A percentile compares a stretch with the other conserved stretches of the same genome.
Evolutionary conservation across 2,329 filamentous ascomycete genomes (phyloP).

Genomic region (Diaporthe citrichinensis): DNA sequence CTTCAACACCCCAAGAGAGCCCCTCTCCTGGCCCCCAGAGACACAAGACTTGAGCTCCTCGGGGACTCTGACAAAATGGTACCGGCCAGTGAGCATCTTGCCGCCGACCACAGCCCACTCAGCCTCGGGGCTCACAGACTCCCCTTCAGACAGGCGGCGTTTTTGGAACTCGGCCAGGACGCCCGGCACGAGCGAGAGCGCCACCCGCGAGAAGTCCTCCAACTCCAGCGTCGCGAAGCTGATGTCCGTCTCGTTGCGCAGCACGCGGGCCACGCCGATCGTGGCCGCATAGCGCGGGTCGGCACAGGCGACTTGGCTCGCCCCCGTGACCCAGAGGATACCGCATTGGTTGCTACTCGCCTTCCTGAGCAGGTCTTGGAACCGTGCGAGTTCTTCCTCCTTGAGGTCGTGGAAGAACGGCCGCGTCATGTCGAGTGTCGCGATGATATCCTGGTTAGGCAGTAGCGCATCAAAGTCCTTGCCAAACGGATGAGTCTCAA

Average conservation of each 20-base stretch:
- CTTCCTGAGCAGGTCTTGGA: not conserved
- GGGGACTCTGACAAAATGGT: not conserved
- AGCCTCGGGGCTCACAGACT: not conserved
- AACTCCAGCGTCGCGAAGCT: constrained; percentile 51
- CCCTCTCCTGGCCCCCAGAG: not conserved
- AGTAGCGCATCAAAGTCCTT: not conserved
- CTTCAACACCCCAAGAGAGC: not conserved
- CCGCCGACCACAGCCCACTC: not conserved
- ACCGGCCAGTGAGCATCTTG: not conserved
- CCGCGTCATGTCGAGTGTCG: not conserved
- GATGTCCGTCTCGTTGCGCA: constrained; percentile 49
- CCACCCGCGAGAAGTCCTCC: constrained; percentile 17
- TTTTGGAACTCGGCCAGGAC: constrained; percentile 40
- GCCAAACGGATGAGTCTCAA: constrained; percentile 48
- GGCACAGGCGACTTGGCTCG: constrained; percentile 46
- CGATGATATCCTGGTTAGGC: not conserved
- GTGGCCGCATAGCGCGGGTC: constrained; percentile 48
- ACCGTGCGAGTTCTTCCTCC: not conserved
- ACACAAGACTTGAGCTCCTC: not conserved
- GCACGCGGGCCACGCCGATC: constrained; percentile 49
- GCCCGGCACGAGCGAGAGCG: constrained; percentile 9
- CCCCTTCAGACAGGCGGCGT: too few relatives aligned
- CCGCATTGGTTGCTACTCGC: not conserved
- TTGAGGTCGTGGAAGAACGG: not conserved
- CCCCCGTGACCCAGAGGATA: constrained; percentile 52